phyloP scores from a whole-genome alignment of 305 asterid genomes.

The Nicotiana rustica region DNA sequence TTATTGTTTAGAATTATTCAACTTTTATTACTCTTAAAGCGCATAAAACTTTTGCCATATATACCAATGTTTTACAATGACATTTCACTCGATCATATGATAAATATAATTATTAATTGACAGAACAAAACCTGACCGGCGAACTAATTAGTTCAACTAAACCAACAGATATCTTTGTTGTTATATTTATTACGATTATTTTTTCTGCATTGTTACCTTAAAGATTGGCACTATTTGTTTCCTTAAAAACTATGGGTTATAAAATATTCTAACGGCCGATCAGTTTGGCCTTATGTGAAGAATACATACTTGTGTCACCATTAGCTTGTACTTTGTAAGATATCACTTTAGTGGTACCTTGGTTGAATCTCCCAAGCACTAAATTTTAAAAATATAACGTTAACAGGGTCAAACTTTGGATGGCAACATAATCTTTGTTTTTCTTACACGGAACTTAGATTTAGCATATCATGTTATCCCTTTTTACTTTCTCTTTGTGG shows the following conservation, averaged over 20 bases:
- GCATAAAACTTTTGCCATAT: neutral
- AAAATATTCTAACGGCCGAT: neutral
- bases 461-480: neutral
- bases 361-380: neutral
- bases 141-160: neutral
- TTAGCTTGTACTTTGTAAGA: neutral
- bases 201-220: neutral
- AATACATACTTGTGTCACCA: neutral
- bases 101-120: no score
- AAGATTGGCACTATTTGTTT: neutral
- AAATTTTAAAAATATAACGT: no score
- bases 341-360: neutral
- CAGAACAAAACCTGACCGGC: neutral
- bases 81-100: neutral
- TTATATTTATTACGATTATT: no score
- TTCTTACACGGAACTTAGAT: neutral
- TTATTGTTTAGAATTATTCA: neutral
- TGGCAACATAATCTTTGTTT: neutral
- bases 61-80: neutral
- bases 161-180: neutral
- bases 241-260: neutral
- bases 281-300: neutral
- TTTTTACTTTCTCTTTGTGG: no score
- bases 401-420: neutral
- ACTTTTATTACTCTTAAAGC: neutral